Percentiles rank a stretch among this genome's conserved stretches.
These are phyloP conservation scores for Torulaspora delbrueckii DNA, from an alignment of 805 yeast genomes.

Conservation along the genomic window DNA sequence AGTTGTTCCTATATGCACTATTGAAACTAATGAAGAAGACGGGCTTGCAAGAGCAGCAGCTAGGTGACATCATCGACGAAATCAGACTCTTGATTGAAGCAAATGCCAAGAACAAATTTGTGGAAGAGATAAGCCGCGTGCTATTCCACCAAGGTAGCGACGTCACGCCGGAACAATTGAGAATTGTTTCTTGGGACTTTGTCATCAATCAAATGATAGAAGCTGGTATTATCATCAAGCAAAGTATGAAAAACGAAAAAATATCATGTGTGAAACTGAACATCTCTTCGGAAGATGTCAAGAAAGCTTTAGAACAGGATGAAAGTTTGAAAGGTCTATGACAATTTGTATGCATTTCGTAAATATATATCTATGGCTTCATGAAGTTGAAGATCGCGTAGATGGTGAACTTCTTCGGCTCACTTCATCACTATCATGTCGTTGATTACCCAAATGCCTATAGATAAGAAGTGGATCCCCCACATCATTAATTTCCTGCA, in stretches of 20 bases:
- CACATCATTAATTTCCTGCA: conserved; percentile 74
- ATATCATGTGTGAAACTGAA: conserved; percentile 57
- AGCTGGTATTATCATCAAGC: conserved; percentile 69
- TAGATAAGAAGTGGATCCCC: conserved; percentile 93
- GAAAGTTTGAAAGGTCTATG: conserved; percentile 37
- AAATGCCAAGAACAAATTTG: conserved; percentile 31
- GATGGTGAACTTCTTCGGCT: conserved; percentile 10
- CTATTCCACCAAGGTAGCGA: conserved; percentile 36
- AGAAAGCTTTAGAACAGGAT: conserved; percentile 57
- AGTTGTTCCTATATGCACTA: conserved; percentile 66
- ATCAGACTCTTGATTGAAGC: conserved; percentile 49
- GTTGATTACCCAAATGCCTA: conserved; percentile 31
- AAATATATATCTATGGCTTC: conserved; percentile 2
- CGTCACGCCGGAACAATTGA: conserved; percentile 44
- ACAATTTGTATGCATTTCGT: conserved; percentile 3
- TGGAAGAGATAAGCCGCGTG: conserved; percentile 33
- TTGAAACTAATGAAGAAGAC: conserved; percentile 59
- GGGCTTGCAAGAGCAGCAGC: conserved; percentile 62
- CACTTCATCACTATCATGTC: background rate
- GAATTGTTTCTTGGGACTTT: conserved; percentile 50
- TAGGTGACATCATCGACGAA: conserved; percentile 80
- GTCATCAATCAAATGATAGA: conserved; percentile 69
- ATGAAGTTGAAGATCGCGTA: background rate
- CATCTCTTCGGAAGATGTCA: conserved; percentile 66
- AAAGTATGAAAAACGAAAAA: conserved; percentile 64